Percentiles rank a stretch among this genome's conserved stretches.
phyloP scores from a whole-genome alignment of 2,329 filamentous ascomycete genomes.

The Venturia oleaginea region DNA sequence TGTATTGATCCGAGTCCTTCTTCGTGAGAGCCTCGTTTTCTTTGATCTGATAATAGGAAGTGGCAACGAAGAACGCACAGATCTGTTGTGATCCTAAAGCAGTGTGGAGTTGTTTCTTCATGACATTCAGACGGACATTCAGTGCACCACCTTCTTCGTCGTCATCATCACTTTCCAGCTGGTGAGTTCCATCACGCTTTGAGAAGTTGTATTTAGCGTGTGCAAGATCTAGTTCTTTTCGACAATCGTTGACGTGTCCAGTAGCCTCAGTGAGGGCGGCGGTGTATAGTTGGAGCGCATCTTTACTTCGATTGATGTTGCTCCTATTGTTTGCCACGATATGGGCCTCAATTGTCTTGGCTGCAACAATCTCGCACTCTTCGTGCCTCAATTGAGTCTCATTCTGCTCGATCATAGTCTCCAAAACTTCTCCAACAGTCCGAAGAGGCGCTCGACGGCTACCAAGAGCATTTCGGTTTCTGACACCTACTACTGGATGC shows the following conservation, averaged over 20 bases:
- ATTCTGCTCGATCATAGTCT: slow-evolving; percentile 84
- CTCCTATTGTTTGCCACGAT: slow-evolving; percentile 66
- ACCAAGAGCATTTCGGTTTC: slow-evolving; percentile 55
- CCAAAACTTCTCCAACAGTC: slow-evolving; percentile 77
- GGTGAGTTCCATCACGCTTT: slow-evolving; percentile 15
- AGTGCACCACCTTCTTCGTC: slow-evolving; percentile 30
- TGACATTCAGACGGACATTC: slow-evolving; percentile 37
- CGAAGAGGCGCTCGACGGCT: slow-evolving; percentile 56
- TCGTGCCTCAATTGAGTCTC: slow-evolving; percentile 57
- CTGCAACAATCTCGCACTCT: slow-evolving; percentile 56
- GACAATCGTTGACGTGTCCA: slow-evolving; percentile 52
- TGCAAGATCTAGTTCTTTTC: slow-evolving; percentile 50
- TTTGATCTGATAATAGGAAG: slow-evolving; percentile 76
- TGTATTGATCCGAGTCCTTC: slow-evolving; percentile 55
- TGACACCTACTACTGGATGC: slow-evolving; percentile 70
- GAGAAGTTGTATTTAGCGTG: slow-evolving; percentile 19
- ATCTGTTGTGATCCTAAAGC: slow-evolving; percentile 75
- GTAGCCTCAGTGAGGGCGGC: slow-evolving; percentile 33
- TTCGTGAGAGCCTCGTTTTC: slow-evolving; percentile 50
- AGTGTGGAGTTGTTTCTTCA: slow-evolving; percentile 54
- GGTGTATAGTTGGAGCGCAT: slow-evolving; percentile 64
- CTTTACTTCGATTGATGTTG: slow-evolving; percentile 41
- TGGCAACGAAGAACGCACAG: slow-evolving; percentile 76
- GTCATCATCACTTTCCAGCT: slow-evolving; percentile 26
- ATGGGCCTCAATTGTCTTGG: slow-evolving; percentile 63